Evolutionary conservation across 192 early-diverging fungal species (phyloP).

Genomic region (Podila minutissima): DNA sequence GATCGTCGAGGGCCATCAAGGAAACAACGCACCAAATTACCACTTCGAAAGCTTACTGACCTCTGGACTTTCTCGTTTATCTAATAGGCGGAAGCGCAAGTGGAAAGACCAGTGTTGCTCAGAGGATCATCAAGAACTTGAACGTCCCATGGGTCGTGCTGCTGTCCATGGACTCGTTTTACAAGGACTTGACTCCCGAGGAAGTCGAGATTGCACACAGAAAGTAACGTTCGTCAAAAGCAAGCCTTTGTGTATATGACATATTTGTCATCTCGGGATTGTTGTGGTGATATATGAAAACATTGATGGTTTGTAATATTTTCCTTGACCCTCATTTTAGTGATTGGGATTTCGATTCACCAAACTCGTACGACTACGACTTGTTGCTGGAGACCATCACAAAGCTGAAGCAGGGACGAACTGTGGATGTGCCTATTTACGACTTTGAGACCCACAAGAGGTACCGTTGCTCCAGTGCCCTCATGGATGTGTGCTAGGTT

Average conservation of each 20-base stretch:
- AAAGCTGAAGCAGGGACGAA: constrained; percentile 82
- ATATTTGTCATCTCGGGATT: too few species aligned
- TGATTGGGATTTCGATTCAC: constrained; percentile 95
- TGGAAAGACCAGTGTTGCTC: constrained; percentile 85
- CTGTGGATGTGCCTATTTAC: constrained; percentile 89
- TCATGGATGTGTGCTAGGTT: background rate
- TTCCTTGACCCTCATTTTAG: constrained; percentile 40
- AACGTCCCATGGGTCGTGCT: constrained; percentile 89
- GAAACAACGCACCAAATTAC: too few species aligned
- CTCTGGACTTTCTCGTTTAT: constrained; percentile 1
- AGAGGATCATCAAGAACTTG: constrained; percentile 76
- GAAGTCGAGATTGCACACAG: constrained; percentile 64
- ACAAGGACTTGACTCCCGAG: constrained; percentile 84
- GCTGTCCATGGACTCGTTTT: constrained; percentile 97
- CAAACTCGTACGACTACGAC: constrained; percentile 89
- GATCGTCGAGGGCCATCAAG: too few species aligned
- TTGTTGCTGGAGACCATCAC: constrained; percentile 72
- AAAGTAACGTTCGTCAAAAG: constrained; percentile 48
- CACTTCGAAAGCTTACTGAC: background rate
- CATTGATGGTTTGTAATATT: background rate
- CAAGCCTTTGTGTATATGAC: too few species aligned
- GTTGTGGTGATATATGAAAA: too few species aligned
- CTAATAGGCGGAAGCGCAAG: constrained; percentile 77
- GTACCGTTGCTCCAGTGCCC: constrained; percentile 15
- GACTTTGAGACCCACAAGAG: constrained; percentile 90